Base-by-base conservation (phyloP, 176 grass and related monocot species). In the Aegilops speltoides region DNA sequence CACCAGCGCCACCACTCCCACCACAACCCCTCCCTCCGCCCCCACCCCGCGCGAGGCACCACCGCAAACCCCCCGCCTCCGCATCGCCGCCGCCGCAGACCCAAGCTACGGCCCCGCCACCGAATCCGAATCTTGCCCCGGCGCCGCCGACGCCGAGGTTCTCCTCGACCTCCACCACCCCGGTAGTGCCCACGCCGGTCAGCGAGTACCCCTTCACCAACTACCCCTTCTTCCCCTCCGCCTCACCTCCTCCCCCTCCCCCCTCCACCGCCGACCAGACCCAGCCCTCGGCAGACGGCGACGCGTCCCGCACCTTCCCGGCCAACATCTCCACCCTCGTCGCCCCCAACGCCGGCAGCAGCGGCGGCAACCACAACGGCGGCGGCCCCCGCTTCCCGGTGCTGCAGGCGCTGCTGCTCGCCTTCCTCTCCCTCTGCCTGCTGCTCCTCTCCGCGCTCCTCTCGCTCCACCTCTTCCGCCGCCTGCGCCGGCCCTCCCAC, bases 281-380 rank as follows among this genome's bases (percentile, higher is more conserved):
- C 2, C 38, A 88, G 56, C 66, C 74, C 6, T 76, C 61, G 6
- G 56, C 23, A 41, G 84, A 43, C 13, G 73, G 50, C 65, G 84
- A 59, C 10, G 79, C 64, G 57, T 90, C 20, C 85, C 80, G 70
- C 5, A 91, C 81, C 4, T 80, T 91, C 76, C 89, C 89, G 7
- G 89, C 89, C 40, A 91, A 91, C 75, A 91, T 91, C 68, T 87
- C 89, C 68, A 91, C 29, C 45, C 89, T 91, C 1, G 89, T 91
- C 5, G 68, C 60, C 7, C 84, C 85, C 24, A 80, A 84, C 67
- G 68, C 48, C 26, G 77, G 77, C 0, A 54, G 13, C 13, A 1
- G 50, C 82, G 3, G n/a, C 52, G 0, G 19, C 54, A 20, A 6
- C 52, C 17, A 43, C 41, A 3, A 0, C 19, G 2, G 17, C 17